Conservation (phyloP, 306 rosid genomes). For the Inga laurina region DNA sequence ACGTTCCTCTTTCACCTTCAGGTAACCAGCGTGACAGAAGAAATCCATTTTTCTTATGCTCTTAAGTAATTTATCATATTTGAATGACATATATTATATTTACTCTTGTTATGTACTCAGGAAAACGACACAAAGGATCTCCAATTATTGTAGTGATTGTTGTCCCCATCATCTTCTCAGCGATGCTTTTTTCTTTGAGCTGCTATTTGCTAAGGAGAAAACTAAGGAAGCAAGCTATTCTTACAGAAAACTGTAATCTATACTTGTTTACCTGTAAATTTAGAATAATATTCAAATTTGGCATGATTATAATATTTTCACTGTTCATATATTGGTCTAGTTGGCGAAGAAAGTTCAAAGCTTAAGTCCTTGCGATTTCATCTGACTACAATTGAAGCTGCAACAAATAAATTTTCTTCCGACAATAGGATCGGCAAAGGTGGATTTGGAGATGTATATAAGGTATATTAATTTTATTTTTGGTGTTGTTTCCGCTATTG, state of each 20-base stretch:
- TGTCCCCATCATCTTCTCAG: not conserved
- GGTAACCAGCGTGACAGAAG: not conserved
- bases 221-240: not conserved
- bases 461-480: not conserved
- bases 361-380: not conserved
- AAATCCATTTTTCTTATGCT: not conserved
- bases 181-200: not conserved
- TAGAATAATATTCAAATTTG: not conserved
- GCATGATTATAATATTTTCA: not conserved
- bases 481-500: not conserved
- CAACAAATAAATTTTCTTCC: not conserved
- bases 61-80: not conserved
- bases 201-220: not conserved
- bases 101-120: not conserved
- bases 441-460: constrained; percentile 1
- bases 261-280: not conserved
- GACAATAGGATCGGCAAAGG: not conserved
- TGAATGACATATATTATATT: not conserved
- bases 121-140: not conserved
- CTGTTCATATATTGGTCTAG: not conserved
- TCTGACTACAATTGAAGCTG: not conserved
- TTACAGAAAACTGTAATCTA: not conserved
- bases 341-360: not conserved
- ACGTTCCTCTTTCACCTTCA: not conserved
- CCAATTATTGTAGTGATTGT: not conserved